Percentiles rank a stretch among this genome's conserved stretches.
phyloP scores from a whole-genome alignment of 768 basidiomycete genomes.

The Rhizopogon roseolus region DNA sequence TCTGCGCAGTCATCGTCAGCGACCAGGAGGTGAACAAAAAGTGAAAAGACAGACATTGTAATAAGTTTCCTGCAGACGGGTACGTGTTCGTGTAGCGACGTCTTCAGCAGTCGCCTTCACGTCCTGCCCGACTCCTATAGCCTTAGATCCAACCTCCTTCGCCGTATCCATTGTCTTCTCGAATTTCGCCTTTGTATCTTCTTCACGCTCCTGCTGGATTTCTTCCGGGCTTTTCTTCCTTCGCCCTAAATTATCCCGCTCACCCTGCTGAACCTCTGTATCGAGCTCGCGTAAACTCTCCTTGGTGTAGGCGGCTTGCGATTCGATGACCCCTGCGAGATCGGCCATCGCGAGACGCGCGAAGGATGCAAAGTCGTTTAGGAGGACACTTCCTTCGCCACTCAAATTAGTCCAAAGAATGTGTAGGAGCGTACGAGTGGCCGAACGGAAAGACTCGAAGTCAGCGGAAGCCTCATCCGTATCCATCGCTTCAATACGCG shows the following conservation, averaged over 20 bases:
- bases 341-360: slow-evolving; percentile 61
- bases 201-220: slow-evolving; percentile 29
- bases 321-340: slow-evolving; percentile 55
- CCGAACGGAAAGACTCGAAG: slow-evolving; percentile 40
- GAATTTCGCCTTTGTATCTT: slow-evolving; percentile 50
- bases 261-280: slow-evolving; percentile 52
- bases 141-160: slow-evolving; percentile 51
- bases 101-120: slow-evolving; percentile 40
- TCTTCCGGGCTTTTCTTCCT: slow-evolving; percentile 43
- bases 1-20: slow-evolving; percentile 27
- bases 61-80: slow-evolving; percentile 46
- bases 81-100: slow-evolving; percentile 34
- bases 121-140: slow-evolving; percentile 50
- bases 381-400: slow-evolving; percentile 47
- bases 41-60: slow-evolving; percentile 35
- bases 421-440: slow-evolving; percentile 47
- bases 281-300: slow-evolving; percentile 51
- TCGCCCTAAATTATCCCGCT: slow-evolving; percentile 53
- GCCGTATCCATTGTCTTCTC: slow-evolving; percentile 65
- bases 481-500: slow-evolving; percentile 32
- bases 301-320: slow-evolving; percentile 46
- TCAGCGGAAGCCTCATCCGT: slow-evolving; percentile 47
- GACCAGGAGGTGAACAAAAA: too few relatives aligned
- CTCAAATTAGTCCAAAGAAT: slow-evolving; percentile 50
- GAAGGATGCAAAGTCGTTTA: slow-evolving; percentile 63